Percentiles rank a stretch among this genome's conserved stretches.
These are phyloP conservation scores for Kodamaea alishanica DNA, from an alignment of 1,139 yeast species.

Conservation along the genomic window DNA sequence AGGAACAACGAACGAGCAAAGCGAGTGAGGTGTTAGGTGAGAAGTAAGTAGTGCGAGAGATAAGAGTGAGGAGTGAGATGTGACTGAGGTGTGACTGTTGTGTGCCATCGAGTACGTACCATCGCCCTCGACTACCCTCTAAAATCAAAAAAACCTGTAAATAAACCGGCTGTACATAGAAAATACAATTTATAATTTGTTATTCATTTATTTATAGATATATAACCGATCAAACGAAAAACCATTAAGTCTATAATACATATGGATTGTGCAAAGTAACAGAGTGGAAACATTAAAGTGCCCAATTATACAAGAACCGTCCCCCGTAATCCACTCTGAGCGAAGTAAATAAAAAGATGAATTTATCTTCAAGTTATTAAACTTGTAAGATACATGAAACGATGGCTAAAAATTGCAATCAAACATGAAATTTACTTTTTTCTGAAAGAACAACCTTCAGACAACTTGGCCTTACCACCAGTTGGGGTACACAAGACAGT, in stretches of 20 bases:
- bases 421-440: constrained; percentile 62
- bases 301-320: too few species aligned
- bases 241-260: too few species aligned
- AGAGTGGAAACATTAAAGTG: too few species aligned
- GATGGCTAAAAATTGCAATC: background rate
- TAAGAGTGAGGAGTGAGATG: background rate
- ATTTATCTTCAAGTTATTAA: constrained; percentile 1
- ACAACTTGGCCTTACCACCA: constrained; percentile 99
- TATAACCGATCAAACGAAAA: too few species aligned
- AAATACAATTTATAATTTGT: too few species aligned
- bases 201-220: too few species aligned
- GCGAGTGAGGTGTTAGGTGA: too few species aligned
- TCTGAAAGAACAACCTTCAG: constrained; percentile 99
- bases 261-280: too few species aligned
- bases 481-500: constrained; percentile 98
- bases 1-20: background rate
- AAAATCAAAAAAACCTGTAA: background rate
- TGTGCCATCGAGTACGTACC: constrained; percentile 1
- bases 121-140: constrained; percentile 3
- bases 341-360: constrained; percentile 1
- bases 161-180: background rate
- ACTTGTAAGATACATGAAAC: too few species aligned
- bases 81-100: background rate
- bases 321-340: too few species aligned
- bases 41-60: too few species aligned